A percentile compares a stretch with the other conserved stretches of the same genome.
phyloP scores from a whole-genome alignment of 176 grass and related monocot species.

The Hordeum vulgare region MorexV3_pseudomolecules_assembly NC_058523.1:224424027-224424526 shows the following conservation, averaged over 20 bases:
- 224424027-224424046: not conserved
- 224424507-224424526: too few relatives aligned
- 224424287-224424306: too few relatives aligned
- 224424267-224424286: too few relatives aligned
- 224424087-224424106: conserved; percentile 60
- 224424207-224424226: not conserved
- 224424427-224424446: too few relatives aligned
- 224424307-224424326: not conserved
- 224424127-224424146: conserved; percentile 52
- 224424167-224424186: conserved; percentile 37
- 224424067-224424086: not conserved
- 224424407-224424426: not conserved
- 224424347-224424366: not conserved
- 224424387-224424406: too few relatives aligned
- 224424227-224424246: not conserved
- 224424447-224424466: too few relatives aligned
- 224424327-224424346: not conserved
- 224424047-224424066: not conserved
- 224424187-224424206: not conserved
- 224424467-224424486: too few relatives aligned
- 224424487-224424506: too few relatives aligned
- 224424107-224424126: conserved; percentile 48
- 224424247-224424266: not conserved
- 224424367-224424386: too few relatives aligned
- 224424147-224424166: conserved; percentile 64